Conservation (phyloP, 2,329 filamentous ascomycete species). For the Coniochaeta sp. region DNA sequence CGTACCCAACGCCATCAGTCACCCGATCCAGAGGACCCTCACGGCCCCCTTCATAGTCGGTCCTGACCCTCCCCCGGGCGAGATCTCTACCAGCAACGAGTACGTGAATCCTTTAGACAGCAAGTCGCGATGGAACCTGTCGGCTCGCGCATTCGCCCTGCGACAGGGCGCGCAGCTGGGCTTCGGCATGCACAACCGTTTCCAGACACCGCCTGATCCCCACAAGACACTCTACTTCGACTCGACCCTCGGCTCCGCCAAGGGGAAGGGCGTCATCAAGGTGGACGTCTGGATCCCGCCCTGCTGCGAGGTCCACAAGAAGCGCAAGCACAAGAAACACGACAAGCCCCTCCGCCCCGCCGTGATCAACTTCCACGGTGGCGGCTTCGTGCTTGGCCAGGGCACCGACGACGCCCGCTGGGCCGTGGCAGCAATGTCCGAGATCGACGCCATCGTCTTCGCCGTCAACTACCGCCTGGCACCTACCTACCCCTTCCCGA, state of each 20-base stretch:
- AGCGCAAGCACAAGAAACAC: constrained; percentile 1
- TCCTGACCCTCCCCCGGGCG: neutral
- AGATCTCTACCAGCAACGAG: constrained; percentile 5
- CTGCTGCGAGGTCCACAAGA: constrained; percentile 3
- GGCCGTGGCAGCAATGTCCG: constrained; percentile 42
- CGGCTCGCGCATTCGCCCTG: constrained; percentile 32
- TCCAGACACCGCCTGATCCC: constrained; percentile 29
- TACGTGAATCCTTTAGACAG: constrained; percentile 36
- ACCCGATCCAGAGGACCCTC: neutral
- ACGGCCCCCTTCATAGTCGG: constrained; percentile 1
- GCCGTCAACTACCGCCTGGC: constrained; percentile 63
- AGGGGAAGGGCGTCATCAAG: constrained; percentile 30
- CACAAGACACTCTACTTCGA: constrained; percentile 32
- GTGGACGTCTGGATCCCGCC: constrained; percentile 38
- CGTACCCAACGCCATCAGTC: neutral
- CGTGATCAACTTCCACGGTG: constrained; percentile 60
- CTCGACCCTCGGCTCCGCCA: constrained; percentile 27
- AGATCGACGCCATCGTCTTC: constrained; percentile 50
- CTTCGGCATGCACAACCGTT: constrained; percentile 33
- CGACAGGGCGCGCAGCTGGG: constrained; percentile 35
- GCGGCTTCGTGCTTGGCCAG: constrained; percentile 57
- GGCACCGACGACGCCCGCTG: constrained; percentile 58
- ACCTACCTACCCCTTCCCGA: constrained; percentile 56
- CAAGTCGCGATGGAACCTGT: constrained; percentile 34
- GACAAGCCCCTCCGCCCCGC: constrained; percentile 29